These are phyloP conservation scores for Aulographum hederae DNA, from an alignment of 2,329 filamentous ascomycete species.

Conservation along the genomic window DNA sequence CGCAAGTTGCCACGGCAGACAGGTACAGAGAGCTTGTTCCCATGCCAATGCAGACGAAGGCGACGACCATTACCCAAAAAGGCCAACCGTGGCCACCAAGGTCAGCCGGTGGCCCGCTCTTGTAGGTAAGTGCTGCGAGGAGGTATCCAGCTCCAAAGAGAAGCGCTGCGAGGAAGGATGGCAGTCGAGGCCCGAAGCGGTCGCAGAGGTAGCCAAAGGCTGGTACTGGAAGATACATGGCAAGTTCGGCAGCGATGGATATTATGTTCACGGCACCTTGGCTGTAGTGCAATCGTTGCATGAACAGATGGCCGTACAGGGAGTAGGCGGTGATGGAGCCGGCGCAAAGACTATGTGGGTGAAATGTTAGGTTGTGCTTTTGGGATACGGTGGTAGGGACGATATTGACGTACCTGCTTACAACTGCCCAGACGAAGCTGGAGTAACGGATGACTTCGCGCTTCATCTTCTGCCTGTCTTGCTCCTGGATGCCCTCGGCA, in stretches of 20 bases:
- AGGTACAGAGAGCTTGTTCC: constrained; percentile 84
- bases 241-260: constrained; percentile 69
- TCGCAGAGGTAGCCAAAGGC: constrained; percentile 85
- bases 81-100: constrained; percentile 42
- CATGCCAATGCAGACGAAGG: constrained; percentile 67
- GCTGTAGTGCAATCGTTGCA: constrained; percentile 68
- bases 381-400: not conserved
- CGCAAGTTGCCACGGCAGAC: constrained; percentile 78
- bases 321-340: constrained; percentile 89
- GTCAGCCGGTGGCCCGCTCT: constrained; percentile 34
- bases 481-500: constrained; percentile 39
- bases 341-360: constrained; percentile 44
- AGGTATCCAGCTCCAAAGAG: constrained; percentile 71
- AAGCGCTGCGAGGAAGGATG: constrained; percentile 52
- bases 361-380: constrained; percentile 3
- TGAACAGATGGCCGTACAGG: constrained; percentile 80
- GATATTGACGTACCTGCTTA: constrained; percentile 29
- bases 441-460: constrained; percentile 32
- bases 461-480: constrained; percentile 35
- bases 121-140: constrained; percentile 64
- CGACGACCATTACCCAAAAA: constrained; percentile 66
- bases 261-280: constrained; percentile 87
- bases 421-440: constrained; percentile 41
- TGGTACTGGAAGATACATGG: constrained; percentile 84
- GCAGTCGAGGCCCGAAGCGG: constrained; percentile 59